phyloP scores from a whole-genome alignment of 208 protist species.

The Herpetomonas samuelpessoai region DNA sequence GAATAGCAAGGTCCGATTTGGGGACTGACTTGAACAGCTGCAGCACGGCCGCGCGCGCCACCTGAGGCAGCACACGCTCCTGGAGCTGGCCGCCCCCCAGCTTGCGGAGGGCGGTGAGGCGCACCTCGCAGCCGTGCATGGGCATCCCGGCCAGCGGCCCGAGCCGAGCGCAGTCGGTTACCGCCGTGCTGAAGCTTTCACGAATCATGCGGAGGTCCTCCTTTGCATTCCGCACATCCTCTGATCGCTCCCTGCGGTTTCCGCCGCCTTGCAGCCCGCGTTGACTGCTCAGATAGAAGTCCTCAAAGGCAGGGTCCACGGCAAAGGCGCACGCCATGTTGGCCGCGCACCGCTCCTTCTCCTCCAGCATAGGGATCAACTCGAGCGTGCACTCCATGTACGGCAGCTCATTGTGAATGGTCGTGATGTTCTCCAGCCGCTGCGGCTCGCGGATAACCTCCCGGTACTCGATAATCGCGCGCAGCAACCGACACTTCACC shows the following conservation, averaged over 20 bases:
- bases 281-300: constrained; percentile 21
- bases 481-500: constrained; percentile 82
- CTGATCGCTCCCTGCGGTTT: constrained; percentile 9
- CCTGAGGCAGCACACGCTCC: constrained; percentile 40
- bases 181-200: constrained; percentile 43
- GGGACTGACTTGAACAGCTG: constrained; percentile 34
- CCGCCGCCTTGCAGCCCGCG: constrained; percentile 1
- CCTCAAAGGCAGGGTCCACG: constrained; percentile 40
- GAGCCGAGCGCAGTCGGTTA: constrained; percentile 46
- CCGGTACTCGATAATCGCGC: constrained; percentile 85
- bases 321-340: constrained; percentile 36
- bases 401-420: constrained; percentile 50
- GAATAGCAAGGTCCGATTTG: constrained; percentile 33
- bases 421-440: constrained; percentile 21
- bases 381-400: constrained; percentile 64
- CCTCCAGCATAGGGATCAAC: constrained; percentile 38
- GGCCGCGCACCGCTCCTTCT: constrained; percentile 23
- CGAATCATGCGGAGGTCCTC: constrained; percentile 44
- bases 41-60: constrained; percentile 46
- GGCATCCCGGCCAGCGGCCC: constrained; percentile 73
- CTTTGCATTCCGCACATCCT: constrained; percentile 42
- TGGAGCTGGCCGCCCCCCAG: constrained; percentile 32
- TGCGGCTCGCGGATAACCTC: constrained; percentile 45
- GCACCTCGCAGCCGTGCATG: constrained; percentile 67
- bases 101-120: constrained; percentile 59